Evolutionary conservation across 2,329 filamentous ascomycete species (phyloP).

Genomic region (Beauveria medogensis): DNA sequence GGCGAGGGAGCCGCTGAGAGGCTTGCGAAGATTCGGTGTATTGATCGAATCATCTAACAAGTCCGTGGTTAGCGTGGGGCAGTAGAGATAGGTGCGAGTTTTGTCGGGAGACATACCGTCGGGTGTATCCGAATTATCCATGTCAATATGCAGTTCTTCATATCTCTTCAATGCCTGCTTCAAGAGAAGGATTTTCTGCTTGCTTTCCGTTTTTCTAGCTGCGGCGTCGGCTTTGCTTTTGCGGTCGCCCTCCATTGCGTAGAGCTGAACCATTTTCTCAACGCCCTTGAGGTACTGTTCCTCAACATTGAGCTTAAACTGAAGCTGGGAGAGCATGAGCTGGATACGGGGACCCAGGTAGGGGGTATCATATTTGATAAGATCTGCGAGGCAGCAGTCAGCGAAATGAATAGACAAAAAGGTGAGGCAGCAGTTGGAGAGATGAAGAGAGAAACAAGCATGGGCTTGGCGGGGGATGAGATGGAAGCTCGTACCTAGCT

Average conservation of each 20-base stretch:
- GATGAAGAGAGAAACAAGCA: background rate
- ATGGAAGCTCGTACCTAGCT: conserved; percentile 61
- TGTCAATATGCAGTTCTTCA: conserved; percentile 92
- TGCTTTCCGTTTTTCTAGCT: conserved; percentile 83
- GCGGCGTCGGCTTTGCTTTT: conserved; percentile 94
- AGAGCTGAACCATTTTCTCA: conserved; percentile 98
- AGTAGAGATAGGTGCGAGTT: background rate
- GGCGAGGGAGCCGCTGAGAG: conserved; percentile 82
- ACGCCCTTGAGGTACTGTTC: conserved; percentile 98
- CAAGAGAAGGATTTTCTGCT: conserved; percentile 92
- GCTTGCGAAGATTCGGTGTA: conserved; percentile 88
- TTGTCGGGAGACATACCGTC: conserved; percentile 56
- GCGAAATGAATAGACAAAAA: background rate
- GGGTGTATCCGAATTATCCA: conserved; percentile 66
- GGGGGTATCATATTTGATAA: conserved; percentile 97
- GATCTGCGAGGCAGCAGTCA: conserved; percentile 47
- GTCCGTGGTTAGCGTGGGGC: conserved; percentile 21
- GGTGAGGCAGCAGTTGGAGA: background rate
- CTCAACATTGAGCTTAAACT: conserved; percentile 98
- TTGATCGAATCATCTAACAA: conserved; percentile 86
- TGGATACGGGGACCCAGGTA: conserved; percentile 96
- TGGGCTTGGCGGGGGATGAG: background rate
- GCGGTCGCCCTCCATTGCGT: conserved; percentile 93
- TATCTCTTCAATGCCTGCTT: conserved; percentile 96
- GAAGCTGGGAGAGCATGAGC: conserved; percentile 95